Conservation (phyloP, 495 filamentous ascomycete genomes). For the Friedmanniomyces simplex region DNA sequence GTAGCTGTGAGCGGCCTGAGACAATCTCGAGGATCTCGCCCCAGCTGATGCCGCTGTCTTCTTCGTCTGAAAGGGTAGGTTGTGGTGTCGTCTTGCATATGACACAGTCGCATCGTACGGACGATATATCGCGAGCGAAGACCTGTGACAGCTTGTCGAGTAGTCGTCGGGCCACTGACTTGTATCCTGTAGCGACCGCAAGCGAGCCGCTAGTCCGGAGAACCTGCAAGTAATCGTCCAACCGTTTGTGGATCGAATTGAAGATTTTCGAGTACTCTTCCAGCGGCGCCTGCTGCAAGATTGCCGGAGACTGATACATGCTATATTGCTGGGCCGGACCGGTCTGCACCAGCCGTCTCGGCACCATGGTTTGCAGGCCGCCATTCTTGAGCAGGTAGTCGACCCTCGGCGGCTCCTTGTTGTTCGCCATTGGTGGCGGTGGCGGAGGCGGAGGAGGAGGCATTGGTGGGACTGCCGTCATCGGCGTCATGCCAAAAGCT, state of each 20-base stretch:
- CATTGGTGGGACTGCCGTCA: conserved; percentile 12
- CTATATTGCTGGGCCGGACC: conserved; percentile 30
- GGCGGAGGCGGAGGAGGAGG: conserved; percentile 69
- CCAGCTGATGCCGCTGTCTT: conserved; percentile 72
- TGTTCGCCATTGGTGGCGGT: conserved; percentile 60
- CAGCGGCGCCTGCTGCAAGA: conserved; percentile 16
- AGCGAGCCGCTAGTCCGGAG: conserved; percentile 74
- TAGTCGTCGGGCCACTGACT: conserved; percentile 80
- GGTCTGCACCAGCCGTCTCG: conserved; percentile 50
- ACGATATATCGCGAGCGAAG: conserved; percentile 81
- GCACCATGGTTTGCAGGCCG: conserved; percentile 56
- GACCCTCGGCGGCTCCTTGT: conserved; percentile 63
- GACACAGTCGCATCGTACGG: conserved; percentile 65
- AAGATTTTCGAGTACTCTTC: conserved; percentile 57
- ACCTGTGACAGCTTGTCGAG: conserved; percentile 90
- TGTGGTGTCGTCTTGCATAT: conserved; percentile 51
- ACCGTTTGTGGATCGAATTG: conserved; percentile 61
- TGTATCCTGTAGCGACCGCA: conserved; percentile 91
- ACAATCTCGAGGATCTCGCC: conserved; percentile 91
- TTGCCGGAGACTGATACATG: conserved; percentile 36
- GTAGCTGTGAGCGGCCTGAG: conserved; percentile 73
- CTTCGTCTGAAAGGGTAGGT: conserved; percentile 32
- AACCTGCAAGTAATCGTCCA: conserved; percentile 79
- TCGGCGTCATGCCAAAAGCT: conserved; percentile 13
- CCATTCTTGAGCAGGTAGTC: conserved; percentile 86